Evolutionary conservation across 805 yeast genomes (phyloP), one percentile per base, ranked within the genome.

Genomic region (Nadsonia fulvescens): DNA sequence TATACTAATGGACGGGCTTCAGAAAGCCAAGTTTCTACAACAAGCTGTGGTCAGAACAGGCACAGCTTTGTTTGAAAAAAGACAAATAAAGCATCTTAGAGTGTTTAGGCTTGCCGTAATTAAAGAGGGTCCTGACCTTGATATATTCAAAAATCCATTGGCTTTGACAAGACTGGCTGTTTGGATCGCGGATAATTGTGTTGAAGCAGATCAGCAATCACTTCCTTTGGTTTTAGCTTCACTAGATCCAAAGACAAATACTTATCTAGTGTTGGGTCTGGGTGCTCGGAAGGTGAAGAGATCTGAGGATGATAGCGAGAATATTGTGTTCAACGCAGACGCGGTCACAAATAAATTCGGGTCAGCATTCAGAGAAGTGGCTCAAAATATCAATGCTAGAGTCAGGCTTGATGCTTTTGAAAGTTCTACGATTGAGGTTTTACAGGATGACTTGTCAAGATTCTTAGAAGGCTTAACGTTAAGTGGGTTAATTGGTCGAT

Each of bases 351-450:
- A 89, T 44, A 72, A 79, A 5, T 89, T 89, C 44, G 83, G 93
- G 23, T 66, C 74, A 31, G 93, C 93, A 18, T 89, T 89, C 48
- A 94, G 81, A 47, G 75, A 73, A 36, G 78, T 83, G 14, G 89
- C 95, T 1, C 61, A 60, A 23, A 66, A 66, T 12, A 76, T 93
- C 5, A 86, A 82, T 21, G 94, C 95, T 3, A 70, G 76, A 38
- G 82, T 82, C 11, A 63, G 86, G 40, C 76, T 89, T 34, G 96
- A 89, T 47, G 81, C 93, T 42, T 89, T 89, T 51, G 96, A 89
- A 46, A 77, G 92, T 36, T 70, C 95, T 3, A 78, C 89, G 12
- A 81, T 89, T 22, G 95, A 89, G 51, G 71, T 89, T 22, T 54
- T 79, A 32, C 74, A 71, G 42, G 93, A 83, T 25, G 98, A 89